Evolutionary conservation across 441 rosid species (phyloP), one percentile per base, ranked within the genome.

Genomic region (California macrophylla): DNA sequence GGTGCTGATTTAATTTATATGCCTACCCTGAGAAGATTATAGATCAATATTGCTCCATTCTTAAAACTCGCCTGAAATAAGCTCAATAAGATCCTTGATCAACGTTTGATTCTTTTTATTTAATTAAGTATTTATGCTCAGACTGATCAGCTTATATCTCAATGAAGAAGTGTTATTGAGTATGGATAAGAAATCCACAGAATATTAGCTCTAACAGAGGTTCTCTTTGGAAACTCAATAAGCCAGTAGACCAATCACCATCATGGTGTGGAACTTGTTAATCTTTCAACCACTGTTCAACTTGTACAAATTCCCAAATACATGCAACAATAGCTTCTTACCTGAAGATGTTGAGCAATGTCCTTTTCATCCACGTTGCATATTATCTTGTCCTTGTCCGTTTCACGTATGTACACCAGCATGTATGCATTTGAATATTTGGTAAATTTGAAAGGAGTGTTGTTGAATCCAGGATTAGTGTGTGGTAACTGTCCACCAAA

Each of bases 391-490:
- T 90, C 97, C 84, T 85, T 92, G 75, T 94, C 98, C 75, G 91
- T 87, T 61, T 94, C 98, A 71, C 98, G 97, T 70, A 92, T 86
- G 72, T 94, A 94, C 67, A 94, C 98, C 75, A 92, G 97, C 98
- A 94, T 94, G 82, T 94, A 94, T 3, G 98, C 97, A 78, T 93
- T 93, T 15, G 97, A 91, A 79, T 85, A 89, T 77, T 93, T 93
- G 45, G 98, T 91, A 84, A 93, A 91, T 64, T 91, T 93, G 70
- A 93, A 89, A 45, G 94, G 92, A 24, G 91, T 80, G 76, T 85
- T 91, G 73, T 94, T 90, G 77, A 91, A 94, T 72, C 94, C 97
- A 34, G 96, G 97, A 80, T 87, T 91, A 66, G 89, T 86, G 79
- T 85, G 98, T 3, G 88, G 96, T 72, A 91, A 84, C 97, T 94